phyloP scores from a whole-genome alignment of 768 basidiomycete species.

The Mycena polygramma region DNA sequence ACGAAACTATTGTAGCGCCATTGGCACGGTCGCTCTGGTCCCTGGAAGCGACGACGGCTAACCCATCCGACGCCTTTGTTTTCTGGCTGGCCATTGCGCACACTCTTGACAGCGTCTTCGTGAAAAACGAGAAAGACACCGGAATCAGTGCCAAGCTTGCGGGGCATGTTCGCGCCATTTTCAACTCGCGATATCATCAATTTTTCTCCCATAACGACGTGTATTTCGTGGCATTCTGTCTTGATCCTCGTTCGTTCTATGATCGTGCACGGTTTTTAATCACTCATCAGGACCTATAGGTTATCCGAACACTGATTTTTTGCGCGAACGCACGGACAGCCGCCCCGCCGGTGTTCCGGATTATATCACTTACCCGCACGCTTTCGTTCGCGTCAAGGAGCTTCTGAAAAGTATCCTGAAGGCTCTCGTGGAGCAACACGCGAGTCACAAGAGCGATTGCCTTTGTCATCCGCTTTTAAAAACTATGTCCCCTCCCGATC shows the following conservation, averaged over 20 bases:
- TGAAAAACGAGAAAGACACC: neutral
- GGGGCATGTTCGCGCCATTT: constrained; percentile 37
- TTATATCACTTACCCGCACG: constrained; percentile 10
- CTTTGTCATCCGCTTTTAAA: constrained; percentile 25
- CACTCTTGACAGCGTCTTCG: constrained; percentile 34
- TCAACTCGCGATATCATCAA: constrained; percentile 41
- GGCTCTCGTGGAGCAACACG: constrained; percentile 13
- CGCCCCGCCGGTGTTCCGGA: neutral
- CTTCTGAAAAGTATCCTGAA: constrained; percentile 7
- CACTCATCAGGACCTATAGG: constrained; percentile 3
- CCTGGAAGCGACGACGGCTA: constrained; percentile 48
- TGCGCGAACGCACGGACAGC: constrained; percentile 3
- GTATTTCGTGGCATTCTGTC: constrained; percentile 42
- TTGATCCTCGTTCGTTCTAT: constrained; percentile 42
- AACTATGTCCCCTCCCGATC: neutral
- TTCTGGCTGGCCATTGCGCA: constrained; percentile 47
- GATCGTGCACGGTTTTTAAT: neutral
- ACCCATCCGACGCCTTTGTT: constrained; percentile 44
- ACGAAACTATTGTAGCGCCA: constrained; percentile 15
- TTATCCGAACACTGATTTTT: constrained; percentile 7
- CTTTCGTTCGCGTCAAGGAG: constrained; percentile 19
- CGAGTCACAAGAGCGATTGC: constrained; percentile 2
- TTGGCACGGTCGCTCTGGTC: constrained; percentile 28
- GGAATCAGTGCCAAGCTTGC: constrained; percentile 21
- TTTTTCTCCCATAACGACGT: constrained; percentile 40